phyloP scores from a whole-genome alignment of 1,284 basidiomycete genomes.

The Lentinula novae-zelandiae region DNA sequence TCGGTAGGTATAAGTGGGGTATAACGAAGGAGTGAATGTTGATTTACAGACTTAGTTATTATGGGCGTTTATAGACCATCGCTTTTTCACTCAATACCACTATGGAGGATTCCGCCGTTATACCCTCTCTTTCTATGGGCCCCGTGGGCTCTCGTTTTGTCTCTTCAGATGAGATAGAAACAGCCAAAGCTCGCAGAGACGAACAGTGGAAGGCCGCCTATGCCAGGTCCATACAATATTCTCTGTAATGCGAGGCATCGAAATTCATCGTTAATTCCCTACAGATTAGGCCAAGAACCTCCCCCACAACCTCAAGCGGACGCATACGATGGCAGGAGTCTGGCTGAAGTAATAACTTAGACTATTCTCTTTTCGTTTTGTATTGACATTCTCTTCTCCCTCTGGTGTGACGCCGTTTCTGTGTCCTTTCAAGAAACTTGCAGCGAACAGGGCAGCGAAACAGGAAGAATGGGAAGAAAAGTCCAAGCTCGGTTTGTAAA shows the following conservation, averaged over 20 bases:
- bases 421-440: conserved; percentile 60
- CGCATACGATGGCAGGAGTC: conserved; percentile 80
- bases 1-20: not conserved
- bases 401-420: conserved; percentile 26
- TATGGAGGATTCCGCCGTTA: conserved; percentile 43
- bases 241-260: not conserved
- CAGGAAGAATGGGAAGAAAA: conserved; percentile 95
- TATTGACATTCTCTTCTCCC: conserved; percentile 39
- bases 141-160: conserved; percentile 76
- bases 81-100: conserved; percentile 1
- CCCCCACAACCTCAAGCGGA: conserved; percentile 75
- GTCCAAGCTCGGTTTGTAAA: conserved; percentile 70
- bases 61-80: conserved; percentile 1
- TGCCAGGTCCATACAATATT: conserved; percentile 55
- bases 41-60: not conserved
- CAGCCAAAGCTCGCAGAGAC: conserved; percentile 71
- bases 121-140: conserved; percentile 64
- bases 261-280: conserved; percentile 12
- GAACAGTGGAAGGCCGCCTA: conserved; percentile 94
- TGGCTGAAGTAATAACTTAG: conserved; percentile 74
- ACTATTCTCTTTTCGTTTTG: conserved; percentile 15
- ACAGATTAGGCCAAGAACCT: conserved; percentile 82
- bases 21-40: not conserved
- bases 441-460: conserved; percentile 81
- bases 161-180: conserved; percentile 77